Conservation (phyloP, 768 basidiomycete genomes). For the Lactifluus piperatus region DNA sequence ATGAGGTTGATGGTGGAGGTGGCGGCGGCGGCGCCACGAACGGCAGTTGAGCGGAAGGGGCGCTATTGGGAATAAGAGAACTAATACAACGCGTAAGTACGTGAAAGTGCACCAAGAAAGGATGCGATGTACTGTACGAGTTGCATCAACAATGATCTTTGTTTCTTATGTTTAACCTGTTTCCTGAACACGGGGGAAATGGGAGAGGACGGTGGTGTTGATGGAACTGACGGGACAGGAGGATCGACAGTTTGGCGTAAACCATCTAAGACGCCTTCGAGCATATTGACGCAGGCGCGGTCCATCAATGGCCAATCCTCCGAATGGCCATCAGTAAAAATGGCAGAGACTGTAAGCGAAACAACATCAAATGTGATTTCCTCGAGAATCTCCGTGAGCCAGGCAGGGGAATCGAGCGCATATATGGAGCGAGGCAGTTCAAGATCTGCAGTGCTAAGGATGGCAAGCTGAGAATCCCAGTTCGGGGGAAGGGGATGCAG, state of each 20-base stretch:
- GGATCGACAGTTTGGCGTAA: conserved; percentile 40
- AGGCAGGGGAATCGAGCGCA: conserved; percentile 51
- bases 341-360: conserved; percentile 37
- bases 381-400: conserved; percentile 43
- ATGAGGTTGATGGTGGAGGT: conserved; percentile 10
- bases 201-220: too few species aligned
- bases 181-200: too few species aligned
- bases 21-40: conserved; percentile 19
- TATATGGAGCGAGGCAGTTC: conserved; percentile 45
- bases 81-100: conserved; percentile 12
- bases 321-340: conserved; percentile 47
- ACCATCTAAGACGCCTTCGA: conserved; percentile 45
- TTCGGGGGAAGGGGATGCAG: conserved; percentile 37
- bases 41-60: background rate
- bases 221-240: conserved; percentile 26
- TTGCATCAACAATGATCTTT: conserved; percentile 38
- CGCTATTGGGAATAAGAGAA: conserved; percentile 10
- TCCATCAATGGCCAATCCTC: conserved; percentile 41
- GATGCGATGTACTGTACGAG: conserved; percentile 46
- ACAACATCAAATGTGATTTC: conserved; percentile 58
- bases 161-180: too few species aligned
- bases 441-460: conserved; percentile 43
- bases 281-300: conserved; percentile 33
- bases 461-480: conserved; percentile 48
- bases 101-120: background rate